Base-by-base conservation (phyloP, 805 yeast genomes). In the Soucietia sequanensis region DNA sequence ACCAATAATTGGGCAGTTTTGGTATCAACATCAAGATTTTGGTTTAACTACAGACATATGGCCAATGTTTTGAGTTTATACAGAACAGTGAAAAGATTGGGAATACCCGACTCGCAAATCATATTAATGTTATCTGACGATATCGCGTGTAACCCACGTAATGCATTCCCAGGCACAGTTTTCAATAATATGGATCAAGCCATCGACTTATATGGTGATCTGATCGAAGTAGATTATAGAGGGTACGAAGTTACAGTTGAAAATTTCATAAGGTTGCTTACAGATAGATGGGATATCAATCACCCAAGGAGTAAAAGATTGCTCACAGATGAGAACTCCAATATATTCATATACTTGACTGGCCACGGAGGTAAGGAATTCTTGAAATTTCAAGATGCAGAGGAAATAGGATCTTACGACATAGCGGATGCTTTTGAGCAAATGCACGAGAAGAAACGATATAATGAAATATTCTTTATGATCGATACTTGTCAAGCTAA, bases 351-450 rank as follows among this genome's bases (percentile, higher is more conserved):
- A 18, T 93, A 93, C 58, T 73, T 93, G 80, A 93, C 99, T 1
- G 99, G 99, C 16, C 99, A 93, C 60, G 99, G 99, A 16, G 99
- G 99, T 34, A 88, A 90, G 52, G 98, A 93, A 60, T 93, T 93
- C 60, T 74, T 93, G 50, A 93, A 93, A 62, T 93, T 93, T 60
- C 99, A 93, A 65, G 99, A 93, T 56, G 96, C 98, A 8, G 99
- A 93, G 58, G 99, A 93, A 53, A 89, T 93, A 38, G 89, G 96
- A 2, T 81, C 96, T 7, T 83, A 87, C 65, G 99, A 93, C 61
- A 76, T 93, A 42, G 98, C 99, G 2, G 96, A 93, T 62, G 98
- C 98, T 2, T 87, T 93, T 64, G 95, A 79, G 34, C 97, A 93
- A 58, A 93, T 93, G 99, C 79, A 87, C 65, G 96, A 91, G 57